These are phyloP conservation scores for Chaetomiaceae sp. DNA, from an alignment of 2,329 filamentous ascomycete genomes.

Conservation along the genomic window DNA sequence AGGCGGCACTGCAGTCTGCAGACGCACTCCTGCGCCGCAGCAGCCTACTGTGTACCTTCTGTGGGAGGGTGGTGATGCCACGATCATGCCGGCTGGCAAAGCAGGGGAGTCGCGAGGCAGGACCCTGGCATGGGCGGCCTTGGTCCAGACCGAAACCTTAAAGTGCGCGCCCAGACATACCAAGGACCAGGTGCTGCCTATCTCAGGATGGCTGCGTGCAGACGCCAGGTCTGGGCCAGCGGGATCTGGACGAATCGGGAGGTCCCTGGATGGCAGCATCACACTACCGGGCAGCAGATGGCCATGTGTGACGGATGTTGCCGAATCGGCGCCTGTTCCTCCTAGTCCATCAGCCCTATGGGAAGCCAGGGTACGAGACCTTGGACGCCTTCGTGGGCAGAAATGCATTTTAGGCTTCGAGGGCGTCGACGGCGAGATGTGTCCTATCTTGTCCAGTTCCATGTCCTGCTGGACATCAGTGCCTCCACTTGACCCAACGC, in stretches of 20 bases:
- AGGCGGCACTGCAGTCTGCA: not conserved
- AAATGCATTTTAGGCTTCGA: not conserved
- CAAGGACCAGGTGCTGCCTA: too few relatives aligned
- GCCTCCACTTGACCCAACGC: too few relatives aligned
- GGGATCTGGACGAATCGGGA: not conserved
- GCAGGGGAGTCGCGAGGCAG: too few relatives aligned
- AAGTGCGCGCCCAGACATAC: too few relatives aligned
- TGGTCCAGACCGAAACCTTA: not conserved
- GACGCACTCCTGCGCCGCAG: too few relatives aligned
- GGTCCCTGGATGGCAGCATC: not conserved
- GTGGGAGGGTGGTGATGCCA: too few relatives aligned
- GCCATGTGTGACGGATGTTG: not conserved
- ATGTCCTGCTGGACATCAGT: too few relatives aligned
- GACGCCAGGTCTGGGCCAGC: not conserved
- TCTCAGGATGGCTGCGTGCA: not conserved
- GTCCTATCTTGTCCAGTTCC: too few relatives aligned
- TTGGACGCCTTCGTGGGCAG: not conserved
- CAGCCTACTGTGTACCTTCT: too few relatives aligned
- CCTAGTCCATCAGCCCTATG: conserved; percentile 15
- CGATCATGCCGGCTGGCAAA: not conserved
- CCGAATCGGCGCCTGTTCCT: conserved; percentile 1
- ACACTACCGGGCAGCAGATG: not conserved
- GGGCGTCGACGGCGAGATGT: too few relatives aligned
- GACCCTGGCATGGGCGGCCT: too few relatives aligned
- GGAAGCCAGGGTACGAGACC: not conserved